A percentile compares a stretch with the other conserved stretches of the same genome.
Conservation (phyloP, 2,329 filamentous ascomycete genomes). For the Diplodia corticola region DNA sequence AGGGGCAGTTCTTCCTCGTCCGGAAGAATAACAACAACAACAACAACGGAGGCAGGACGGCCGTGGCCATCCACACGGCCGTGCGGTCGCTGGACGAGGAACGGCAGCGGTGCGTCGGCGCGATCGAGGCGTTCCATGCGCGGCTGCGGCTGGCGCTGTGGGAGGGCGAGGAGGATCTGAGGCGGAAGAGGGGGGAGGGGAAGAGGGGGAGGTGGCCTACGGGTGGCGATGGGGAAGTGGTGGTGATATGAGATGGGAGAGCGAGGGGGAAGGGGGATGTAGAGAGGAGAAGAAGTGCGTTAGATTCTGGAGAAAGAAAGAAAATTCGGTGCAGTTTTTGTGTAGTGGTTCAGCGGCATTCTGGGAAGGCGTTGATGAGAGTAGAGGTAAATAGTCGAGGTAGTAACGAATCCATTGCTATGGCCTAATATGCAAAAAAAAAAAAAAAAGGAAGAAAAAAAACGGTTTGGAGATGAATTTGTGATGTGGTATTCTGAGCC, state of each 20-base stretch:
- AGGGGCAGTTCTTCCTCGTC: constrained; percentile 47
- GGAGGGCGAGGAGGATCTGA: constrained; percentile 16
- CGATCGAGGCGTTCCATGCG: constrained; percentile 30
- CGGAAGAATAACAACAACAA: no score
- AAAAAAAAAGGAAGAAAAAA: no score
- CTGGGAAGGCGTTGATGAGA: not conserved
- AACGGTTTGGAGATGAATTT: no score
- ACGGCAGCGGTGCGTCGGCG: constrained; percentile 26
- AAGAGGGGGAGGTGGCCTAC: not conserved
- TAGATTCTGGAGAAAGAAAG: not conserved
- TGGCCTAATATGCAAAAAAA: no score
- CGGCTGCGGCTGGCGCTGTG: constrained; percentile 23
- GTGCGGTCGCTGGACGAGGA: constrained; percentile 35
- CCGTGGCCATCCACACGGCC: not conserved
- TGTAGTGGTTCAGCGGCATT: not conserved
- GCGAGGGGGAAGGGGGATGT: not conserved
- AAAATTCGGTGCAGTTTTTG: not conserved
- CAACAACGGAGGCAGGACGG: not conserved
- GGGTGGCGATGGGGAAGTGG: not conserved
- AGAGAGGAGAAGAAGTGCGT: not conserved
- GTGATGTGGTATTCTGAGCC: no score
- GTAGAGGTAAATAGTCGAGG: not conserved
- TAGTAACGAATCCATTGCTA: not conserved
- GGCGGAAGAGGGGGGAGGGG: not conserved
- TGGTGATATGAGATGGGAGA: not conserved